A percentile compares a stretch with the other conserved stretches of the same genome.
Conservation (phyloP, 176 grass and related monocot genomes). For the Microstegium vimineum region DNA sequence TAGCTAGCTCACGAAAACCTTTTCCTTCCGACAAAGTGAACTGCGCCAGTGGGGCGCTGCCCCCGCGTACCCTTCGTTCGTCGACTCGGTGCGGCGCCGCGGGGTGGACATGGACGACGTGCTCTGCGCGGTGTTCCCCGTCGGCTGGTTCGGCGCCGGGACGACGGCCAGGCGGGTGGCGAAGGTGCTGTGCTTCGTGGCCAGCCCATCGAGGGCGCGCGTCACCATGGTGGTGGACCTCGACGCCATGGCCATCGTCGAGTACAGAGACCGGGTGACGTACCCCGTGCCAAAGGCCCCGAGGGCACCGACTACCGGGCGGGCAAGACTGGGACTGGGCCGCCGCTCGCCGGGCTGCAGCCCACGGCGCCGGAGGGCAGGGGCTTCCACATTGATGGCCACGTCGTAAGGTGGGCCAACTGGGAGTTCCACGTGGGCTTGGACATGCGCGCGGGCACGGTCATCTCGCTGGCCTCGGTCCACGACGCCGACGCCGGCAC, state of each 20-base stretch:
- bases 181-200: constrained; percentile 51
- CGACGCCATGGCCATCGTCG: constrained; percentile 66
- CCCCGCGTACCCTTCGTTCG: constrained; percentile 46
- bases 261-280: constrained; percentile 38
- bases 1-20: too few relatives aligned
- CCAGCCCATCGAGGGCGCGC: constrained; percentile 44
- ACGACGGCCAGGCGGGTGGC: constrained; percentile 10
- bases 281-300: constrained; percentile 55
- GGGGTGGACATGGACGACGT: constrained; percentile 49
- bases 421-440: constrained; percentile 84
- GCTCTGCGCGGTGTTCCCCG: constrained; percentile 40
- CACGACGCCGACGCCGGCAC: constrained; percentile 37
- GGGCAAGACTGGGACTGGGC: not conserved
- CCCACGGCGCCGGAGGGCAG: constrained; percentile 37
- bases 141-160: constrained; percentile 61
- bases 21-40: too few relatives aligned
- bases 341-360: not conserved
- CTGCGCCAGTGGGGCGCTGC: too few relatives aligned
- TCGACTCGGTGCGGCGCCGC: constrained; percentile 32
- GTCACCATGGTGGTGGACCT: constrained; percentile 63
- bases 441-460: constrained; percentile 57
- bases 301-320: constrained; percentile 59
- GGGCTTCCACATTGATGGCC: constrained; percentile 45
- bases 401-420: constrained; percentile 61
- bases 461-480: constrained; percentile 66